Conservation (phyloP, 345 rosid species). For the Psidium friedrichsthalianum region DNA sequence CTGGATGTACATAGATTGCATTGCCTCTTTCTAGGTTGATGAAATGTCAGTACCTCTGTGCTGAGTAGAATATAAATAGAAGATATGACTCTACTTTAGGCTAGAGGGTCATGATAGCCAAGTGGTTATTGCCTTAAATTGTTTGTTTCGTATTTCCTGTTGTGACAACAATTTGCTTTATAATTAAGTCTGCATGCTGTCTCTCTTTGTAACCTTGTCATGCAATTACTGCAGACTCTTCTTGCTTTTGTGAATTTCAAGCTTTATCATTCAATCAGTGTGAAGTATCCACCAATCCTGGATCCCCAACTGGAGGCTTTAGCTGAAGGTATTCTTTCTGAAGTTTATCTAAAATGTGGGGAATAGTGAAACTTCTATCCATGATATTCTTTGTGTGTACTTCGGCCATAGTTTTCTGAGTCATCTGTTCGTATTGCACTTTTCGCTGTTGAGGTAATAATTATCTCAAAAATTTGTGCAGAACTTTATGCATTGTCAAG, state of each 20-base stretch:
- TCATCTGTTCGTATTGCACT: not conserved
- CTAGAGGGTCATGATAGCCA: not conserved
- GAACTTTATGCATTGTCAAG: slow-evolving; percentile 90
- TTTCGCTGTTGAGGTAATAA: not conserved
- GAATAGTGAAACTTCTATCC: not conserved
- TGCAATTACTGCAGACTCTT: slow-evolving; percentile 62
- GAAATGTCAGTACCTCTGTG: not conserved
- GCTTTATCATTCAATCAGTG: slow-evolving; percentile 70
- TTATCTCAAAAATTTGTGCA: slow-evolving; percentile 14
- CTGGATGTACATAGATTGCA: not conserved
- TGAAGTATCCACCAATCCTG: slow-evolving; percentile 85
- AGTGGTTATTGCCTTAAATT: not conserved
- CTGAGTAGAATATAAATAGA: not conserved
- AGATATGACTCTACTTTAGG: not conserved
- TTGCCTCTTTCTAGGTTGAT: not conserved
- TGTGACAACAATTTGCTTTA: not conserved
- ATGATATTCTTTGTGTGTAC: not conserved
- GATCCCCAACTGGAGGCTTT: slow-evolving; percentile 85
- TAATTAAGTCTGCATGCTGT: not conserved
- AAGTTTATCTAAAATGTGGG: not conserved
- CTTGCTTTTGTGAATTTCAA: slow-evolving; percentile 72
- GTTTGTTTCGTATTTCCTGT: not conserved
- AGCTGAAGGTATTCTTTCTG: slow-evolving; percentile 51
- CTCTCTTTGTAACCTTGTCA: not conserved
- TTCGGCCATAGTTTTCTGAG: not conserved